A percentile compares a stretch with the other conserved stretches of the same genome.
Conservation (phyloP, 805 yeast species). For the Kuraishia borneana region DNA sequence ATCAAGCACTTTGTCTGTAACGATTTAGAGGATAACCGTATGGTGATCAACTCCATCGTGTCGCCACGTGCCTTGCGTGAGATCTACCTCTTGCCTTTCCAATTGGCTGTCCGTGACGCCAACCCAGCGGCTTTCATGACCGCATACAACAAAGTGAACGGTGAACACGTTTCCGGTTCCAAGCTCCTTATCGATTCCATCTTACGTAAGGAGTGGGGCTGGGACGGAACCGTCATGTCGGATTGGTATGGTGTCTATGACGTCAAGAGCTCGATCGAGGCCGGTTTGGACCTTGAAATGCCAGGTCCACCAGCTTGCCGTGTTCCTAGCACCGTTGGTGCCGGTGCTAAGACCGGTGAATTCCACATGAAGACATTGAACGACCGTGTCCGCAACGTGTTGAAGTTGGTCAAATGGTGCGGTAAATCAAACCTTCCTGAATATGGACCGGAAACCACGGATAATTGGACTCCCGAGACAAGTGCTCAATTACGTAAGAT, state of each 20-base stretch:
- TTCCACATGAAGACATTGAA: conserved; percentile 29
- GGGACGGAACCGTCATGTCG: conserved; percentile 26
- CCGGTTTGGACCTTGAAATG: conserved; percentile 33
- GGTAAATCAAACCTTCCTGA: conserved; percentile 29
- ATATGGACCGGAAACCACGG: conserved; percentile 21
- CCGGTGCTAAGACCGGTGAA: conserved; percentile 29
- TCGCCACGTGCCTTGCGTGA: conserved; percentile 33
- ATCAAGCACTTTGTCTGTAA: conserved; percentile 32
- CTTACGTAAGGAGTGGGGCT: conserved; percentile 28
- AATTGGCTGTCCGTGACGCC: conserved; percentile 26
- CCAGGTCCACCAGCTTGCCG: conserved; percentile 36
- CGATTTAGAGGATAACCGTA: conserved; percentile 28
- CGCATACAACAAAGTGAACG: conserved; percentile 29
- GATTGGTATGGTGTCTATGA: conserved; percentile 33
- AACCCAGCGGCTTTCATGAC: conserved; percentile 29
- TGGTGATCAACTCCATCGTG: conserved; percentile 22
- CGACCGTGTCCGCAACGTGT: conserved; percentile 34
- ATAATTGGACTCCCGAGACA: conserved; percentile 37
- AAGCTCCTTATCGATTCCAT: conserved; percentile 21
- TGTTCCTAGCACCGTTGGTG: conserved; percentile 26
- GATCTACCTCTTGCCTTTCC: conserved; percentile 31
- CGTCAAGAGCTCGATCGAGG: conserved; percentile 23
- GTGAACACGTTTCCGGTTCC: conserved; percentile 27
- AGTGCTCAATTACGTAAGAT: conserved; percentile 27
- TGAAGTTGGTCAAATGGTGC: conserved; percentile 34